phyloP scores from a whole-genome alignment of 176 grass and related monocot species.

The Lolium multiflorum region DNA sequence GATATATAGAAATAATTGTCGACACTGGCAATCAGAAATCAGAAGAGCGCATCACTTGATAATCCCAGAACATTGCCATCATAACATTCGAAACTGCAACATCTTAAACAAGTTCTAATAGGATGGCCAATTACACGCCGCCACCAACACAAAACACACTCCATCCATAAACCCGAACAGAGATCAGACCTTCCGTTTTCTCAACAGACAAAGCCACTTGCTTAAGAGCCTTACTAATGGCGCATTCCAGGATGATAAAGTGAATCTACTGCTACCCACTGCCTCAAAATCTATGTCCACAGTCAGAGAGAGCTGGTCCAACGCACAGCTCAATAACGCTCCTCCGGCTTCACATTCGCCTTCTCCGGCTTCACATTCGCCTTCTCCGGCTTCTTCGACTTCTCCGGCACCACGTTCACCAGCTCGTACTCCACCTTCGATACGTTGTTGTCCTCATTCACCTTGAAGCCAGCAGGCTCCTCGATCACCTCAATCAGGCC shows the following conservation, averaged over 20 bases:
- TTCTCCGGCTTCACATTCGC: neutral
- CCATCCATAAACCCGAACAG: neutral
- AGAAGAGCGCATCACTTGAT: conserved; percentile 7
- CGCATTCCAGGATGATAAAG: conserved; percentile 27
- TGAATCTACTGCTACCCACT: conserved; percentile 28
- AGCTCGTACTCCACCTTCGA: conserved; percentile 14
- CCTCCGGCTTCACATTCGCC: neutral
- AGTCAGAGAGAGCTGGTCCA: neutral
- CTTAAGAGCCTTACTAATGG: conserved; percentile 22
- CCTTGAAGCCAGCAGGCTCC: conserved; percentile 1
- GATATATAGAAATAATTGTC: neutral
- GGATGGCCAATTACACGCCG: conserved; percentile 14
- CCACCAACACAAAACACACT: neutral
- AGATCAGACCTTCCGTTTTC: conserved; percentile 14
- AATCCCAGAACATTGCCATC: conserved; percentile 29
- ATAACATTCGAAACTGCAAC: conserved; percentile 9
- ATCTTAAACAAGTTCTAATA: conserved; percentile 1
- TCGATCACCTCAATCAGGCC: conserved; percentile 21
- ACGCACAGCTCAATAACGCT: neutral
- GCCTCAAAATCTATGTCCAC: conserved; percentile 37
- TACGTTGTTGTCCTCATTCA: conserved; percentile 33
- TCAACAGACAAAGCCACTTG: neutral
- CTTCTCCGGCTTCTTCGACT: no score
- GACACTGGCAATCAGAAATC: neutral
- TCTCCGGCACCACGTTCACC: neutral